Percentiles rank a stretch among this genome's conserved stretches.
Evolutionary conservation across 169 alveolate species (phyloP).

Genomic region (Besnoitia besnoiti): DNA sequence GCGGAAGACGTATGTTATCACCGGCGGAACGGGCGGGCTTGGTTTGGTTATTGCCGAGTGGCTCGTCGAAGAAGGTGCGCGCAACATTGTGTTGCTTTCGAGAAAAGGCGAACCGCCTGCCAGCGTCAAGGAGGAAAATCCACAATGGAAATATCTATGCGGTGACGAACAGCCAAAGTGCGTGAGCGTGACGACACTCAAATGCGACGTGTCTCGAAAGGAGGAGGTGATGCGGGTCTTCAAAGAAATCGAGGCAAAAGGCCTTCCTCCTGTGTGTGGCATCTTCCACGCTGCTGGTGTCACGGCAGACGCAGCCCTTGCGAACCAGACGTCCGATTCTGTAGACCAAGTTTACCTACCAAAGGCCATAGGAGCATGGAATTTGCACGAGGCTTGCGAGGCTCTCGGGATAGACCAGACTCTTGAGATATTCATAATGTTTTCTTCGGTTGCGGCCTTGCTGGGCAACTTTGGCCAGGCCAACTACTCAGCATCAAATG

Average conservation of each 20-base stretch:
- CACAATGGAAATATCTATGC: constrained; percentile 44
- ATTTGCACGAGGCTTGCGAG: constrained; percentile 73
- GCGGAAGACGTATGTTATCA: constrained; percentile 62
- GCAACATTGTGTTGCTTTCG: constrained; percentile 69
- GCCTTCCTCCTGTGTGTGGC: constrained; percentile 66
- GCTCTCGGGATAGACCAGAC: constrained; percentile 43
- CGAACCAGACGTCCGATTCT: constrained; percentile 63
- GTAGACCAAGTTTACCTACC: constrained; percentile 75
- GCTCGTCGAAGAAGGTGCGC: constrained; percentile 77
- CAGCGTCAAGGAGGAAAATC: constrained; percentile 11
- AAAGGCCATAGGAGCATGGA: constrained; percentile 81
- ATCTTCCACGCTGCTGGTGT: constrained; percentile 81
- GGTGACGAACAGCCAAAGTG: constrained; percentile 25
- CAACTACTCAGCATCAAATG: constrained; percentile 81
- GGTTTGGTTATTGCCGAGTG: constrained; percentile 70
- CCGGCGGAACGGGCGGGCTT: constrained; percentile 74
- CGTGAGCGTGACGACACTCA: background rate
- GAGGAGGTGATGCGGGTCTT: constrained; percentile 53
- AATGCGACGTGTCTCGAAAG: constrained; percentile 57
- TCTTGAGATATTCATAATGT: constrained; percentile 71
- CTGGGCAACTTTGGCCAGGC: constrained; percentile 80
- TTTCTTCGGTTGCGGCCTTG: constrained; percentile 78
- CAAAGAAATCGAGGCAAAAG: constrained; percentile 15
- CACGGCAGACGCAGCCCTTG: constrained; percentile 71
- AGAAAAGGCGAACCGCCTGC: constrained; percentile 59